Conservation (phyloP, 2,329 filamentous ascomycete species). For the Colletotrichum sp. region DNA sequence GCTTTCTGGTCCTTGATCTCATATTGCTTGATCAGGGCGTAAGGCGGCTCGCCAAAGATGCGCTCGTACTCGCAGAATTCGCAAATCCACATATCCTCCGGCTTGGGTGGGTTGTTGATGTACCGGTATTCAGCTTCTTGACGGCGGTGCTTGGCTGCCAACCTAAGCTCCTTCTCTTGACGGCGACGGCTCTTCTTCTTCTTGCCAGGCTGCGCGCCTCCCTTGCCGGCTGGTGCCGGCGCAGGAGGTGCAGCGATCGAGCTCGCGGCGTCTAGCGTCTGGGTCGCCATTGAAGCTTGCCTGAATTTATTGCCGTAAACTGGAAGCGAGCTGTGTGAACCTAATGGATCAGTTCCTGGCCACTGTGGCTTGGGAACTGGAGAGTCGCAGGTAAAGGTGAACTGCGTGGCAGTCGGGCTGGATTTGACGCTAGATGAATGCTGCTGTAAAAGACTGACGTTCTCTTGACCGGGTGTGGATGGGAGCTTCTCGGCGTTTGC, state of each 20-base stretch:
- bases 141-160: conserved; percentile 79
- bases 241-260: neutral
- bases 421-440: conserved; percentile 62
- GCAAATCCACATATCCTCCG: conserved; percentile 89
- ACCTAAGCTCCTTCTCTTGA: conserved; percentile 72
- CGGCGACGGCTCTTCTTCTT: conserved; percentile 71
- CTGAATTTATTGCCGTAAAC: conserved; percentile 32
- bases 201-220: conserved; percentile 37
- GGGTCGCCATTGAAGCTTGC: conserved; percentile 23
- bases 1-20: conserved; percentile 92
- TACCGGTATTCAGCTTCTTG: conserved; percentile 80
- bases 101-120: conserved; percentile 71
- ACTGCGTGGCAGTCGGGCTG: conserved; percentile 80
- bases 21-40: conserved; percentile 86
- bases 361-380: conserved; percentile 82
- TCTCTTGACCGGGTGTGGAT: conserved; percentile 73
- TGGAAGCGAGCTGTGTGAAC: conserved; percentile 21
- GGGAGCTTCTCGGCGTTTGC: conserved; percentile 81
- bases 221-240: conserved; percentile 37
- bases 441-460: conserved; percentile 78
- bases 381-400: conserved; percentile 95
- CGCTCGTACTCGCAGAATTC: conserved; percentile 98
- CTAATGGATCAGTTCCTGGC: conserved; percentile 59
- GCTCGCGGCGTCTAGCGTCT: conserved; percentile 1
- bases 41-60: conserved; percentile 88